These are phyloP conservation scores for Hysterangium stoloniferum DNA, from an alignment of 768 basidiomycete species.

Conservation along the genomic window DNA sequence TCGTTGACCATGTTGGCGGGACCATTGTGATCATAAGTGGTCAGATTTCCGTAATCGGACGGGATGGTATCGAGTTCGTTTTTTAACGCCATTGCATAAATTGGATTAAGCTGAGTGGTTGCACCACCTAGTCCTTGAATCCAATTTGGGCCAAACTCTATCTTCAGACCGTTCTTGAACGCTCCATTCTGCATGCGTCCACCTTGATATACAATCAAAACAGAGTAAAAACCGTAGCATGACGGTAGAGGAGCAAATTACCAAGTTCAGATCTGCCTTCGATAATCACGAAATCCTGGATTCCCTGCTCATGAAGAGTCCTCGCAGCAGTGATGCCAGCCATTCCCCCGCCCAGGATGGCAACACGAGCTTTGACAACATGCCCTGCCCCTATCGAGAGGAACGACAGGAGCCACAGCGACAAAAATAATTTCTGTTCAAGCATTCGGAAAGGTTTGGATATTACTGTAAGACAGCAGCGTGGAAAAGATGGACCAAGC, in stretches of 20 bases:
- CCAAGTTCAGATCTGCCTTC: constrained; percentile 54
- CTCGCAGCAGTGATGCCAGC: constrained; percentile 59
- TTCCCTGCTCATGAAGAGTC: constrained; percentile 43
- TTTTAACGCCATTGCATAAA: constrained; percentile 48
- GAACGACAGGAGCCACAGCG: no score
- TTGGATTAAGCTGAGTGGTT: constrained; percentile 41
- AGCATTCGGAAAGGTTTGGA: no score
- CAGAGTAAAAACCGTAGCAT: neutral
- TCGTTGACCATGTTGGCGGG: constrained; percentile 34
- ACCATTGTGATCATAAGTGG: constrained; percentile 49
- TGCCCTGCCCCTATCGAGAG: no score
- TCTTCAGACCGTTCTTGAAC: constrained; percentile 27
- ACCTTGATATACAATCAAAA: neutral
- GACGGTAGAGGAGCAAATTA: neutral
- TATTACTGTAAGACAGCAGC: no score
- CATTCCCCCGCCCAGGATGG: constrained; percentile 49
- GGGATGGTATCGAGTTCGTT: constrained; percentile 37
- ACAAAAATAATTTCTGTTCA: no score
- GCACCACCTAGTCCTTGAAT: constrained; percentile 37
- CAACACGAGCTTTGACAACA: constrained; percentile 10
- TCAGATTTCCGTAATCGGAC: constrained; percentile 22
- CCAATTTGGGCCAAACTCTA: constrained; percentile 39
- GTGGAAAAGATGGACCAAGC: no score
- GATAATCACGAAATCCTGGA: constrained; percentile 51
- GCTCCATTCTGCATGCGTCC: constrained; percentile 46